Evolutionary conservation across 768 basidiomycete genomes (phyloP).

Genomic region (Candolleomyces aberdarensis): DNA sequence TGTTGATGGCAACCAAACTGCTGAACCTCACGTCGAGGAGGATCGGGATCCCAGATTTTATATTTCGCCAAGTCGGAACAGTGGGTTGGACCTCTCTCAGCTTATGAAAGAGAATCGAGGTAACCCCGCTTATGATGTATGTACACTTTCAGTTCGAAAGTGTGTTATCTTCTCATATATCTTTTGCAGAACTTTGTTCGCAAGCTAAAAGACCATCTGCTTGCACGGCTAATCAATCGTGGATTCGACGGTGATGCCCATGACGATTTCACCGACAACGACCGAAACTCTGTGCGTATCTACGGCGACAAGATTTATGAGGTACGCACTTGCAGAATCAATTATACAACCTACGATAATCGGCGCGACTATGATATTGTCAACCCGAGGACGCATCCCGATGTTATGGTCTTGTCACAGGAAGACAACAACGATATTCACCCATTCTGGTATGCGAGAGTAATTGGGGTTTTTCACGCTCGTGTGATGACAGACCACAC

Average conservation of each 20-base stretch:
- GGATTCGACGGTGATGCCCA: constrained; percentile 26
- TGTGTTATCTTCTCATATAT: not conserved
- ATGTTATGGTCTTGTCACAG: constrained; percentile 27
- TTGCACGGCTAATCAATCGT: constrained; percentile 22
- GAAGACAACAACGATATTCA: constrained; percentile 9
- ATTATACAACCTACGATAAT: constrained; percentile 30
- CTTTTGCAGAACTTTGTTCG: constrained; percentile 23
- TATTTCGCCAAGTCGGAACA: constrained; percentile 19
- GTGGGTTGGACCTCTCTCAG: constrained; percentile 15
- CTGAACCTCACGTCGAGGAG: not conserved
- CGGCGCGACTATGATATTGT: constrained; percentile 20
- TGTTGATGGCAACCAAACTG: too few relatives aligned
- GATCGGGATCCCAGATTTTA: not conserved
- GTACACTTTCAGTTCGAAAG: not conserved
- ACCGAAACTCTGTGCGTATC: constrained; percentile 17
- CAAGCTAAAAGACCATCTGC: constrained; percentile 31
- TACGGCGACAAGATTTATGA: constrained; percentile 22
- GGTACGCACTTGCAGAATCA: constrained; percentile 15
- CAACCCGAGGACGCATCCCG: constrained; percentile 24
- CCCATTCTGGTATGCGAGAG: constrained; percentile 21
- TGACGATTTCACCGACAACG: constrained; percentile 17
- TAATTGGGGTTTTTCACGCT: constrained; percentile 19
- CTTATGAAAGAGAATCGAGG: constrained; percentile 8
- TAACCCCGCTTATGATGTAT: constrained; percentile 20
- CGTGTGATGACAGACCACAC: too few relatives aligned